phyloP scores from a whole-genome alignment of 495 filamentous ascomycete species.

The Antarctomyces pellizariae region DNA sequence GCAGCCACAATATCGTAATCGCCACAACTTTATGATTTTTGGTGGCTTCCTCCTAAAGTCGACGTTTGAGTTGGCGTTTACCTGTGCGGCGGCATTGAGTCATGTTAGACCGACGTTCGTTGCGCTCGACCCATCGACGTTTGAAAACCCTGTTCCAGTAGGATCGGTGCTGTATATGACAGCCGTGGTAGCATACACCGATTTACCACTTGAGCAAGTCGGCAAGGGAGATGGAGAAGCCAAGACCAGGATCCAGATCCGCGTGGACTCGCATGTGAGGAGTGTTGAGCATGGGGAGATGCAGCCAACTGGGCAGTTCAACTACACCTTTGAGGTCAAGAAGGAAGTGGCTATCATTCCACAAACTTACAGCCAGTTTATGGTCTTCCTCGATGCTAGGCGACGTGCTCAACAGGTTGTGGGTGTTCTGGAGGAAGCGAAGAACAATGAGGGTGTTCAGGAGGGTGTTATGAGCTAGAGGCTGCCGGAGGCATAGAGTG shows the following conservation, averaged over 20 bases:
- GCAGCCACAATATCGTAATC: slow-evolving; percentile 70
- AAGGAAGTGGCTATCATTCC: slow-evolving; percentile 55
- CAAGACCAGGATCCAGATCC: slow-evolving; percentile 43
- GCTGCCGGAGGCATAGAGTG: no score
- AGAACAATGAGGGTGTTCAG: no score
- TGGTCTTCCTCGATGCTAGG: slow-evolving; percentile 57
- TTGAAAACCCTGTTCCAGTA: slow-evolving; percentile 67
- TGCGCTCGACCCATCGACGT: slow-evolving; percentile 56
- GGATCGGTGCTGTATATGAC: slow-evolving; percentile 63
- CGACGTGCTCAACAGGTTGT: slow-evolving; percentile 25
- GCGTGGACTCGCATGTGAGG: slow-evolving; percentile 53
- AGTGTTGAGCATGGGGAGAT: slow-evolving; percentile 55
- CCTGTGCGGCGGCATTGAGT: slow-evolving; percentile 56
- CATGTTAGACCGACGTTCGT: slow-evolving; percentile 57
- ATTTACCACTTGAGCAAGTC: slow-evolving; percentile 27
- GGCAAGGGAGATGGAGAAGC: slow-evolving; percentile 15
- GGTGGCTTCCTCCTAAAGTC: slow-evolving; percentile 66
- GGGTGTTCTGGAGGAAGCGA: no score
- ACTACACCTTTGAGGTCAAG: slow-evolving; percentile 63
- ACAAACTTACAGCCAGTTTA: slow-evolving; percentile 49
- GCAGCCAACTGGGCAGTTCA: slow-evolving; percentile 62
- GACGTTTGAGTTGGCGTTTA: slow-evolving; percentile 75
- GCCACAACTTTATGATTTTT: slow-evolving; percentile 81
- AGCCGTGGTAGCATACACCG: slow-evolving; percentile 56
- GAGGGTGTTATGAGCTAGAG: no score